Conservation (phyloP, 2,329 filamentous ascomycete species). For the Penicillium sp. region DNA sequence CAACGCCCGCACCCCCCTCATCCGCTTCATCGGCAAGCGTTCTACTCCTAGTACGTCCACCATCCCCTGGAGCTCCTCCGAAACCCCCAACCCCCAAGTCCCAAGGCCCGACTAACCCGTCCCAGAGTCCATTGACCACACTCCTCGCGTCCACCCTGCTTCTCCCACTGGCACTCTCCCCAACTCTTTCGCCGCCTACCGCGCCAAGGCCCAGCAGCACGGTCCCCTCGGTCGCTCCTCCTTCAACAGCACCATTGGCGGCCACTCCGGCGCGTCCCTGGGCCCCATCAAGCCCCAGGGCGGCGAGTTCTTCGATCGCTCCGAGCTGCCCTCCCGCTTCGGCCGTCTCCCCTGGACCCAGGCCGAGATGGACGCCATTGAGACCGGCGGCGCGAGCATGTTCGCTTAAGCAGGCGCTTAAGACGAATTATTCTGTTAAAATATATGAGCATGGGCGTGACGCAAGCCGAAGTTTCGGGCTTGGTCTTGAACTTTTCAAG, state of each 20-base stretch:
- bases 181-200: slow-evolving; percentile 64
- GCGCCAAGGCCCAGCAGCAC: slow-evolving; percentile 65
- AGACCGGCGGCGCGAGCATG: slow-evolving; percentile 82
- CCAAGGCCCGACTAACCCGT: slow-evolving; percentile 15
- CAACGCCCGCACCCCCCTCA: slow-evolving; percentile 49
- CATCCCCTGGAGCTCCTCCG: too few relatives aligned
- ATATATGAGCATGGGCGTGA: slow-evolving; percentile 24
- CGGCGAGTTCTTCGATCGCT: slow-evolving; percentile 85
- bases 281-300: slow-evolving; percentile 70
- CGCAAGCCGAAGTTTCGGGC: slow-evolving; percentile 19
- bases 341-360: slow-evolving; percentile 70
- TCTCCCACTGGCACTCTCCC: slow-evolving; percentile 58
- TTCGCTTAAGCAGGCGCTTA: slow-evolving; percentile 44
- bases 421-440: slow-evolving; percentile 4
- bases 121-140: slow-evolving; percentile 52
- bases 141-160: slow-evolving; percentile 61
- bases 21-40: slow-evolving; percentile 54
- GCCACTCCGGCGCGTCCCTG: slow-evolving; percentile 66
- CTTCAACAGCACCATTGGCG: slow-evolving; percentile 54
- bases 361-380: slow-evolving; percentile 91
- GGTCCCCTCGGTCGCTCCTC: slow-evolving; percentile 55
- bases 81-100: neutral
- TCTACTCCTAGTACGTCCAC: slow-evolving; percentile 45
- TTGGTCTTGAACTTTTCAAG: slow-evolving; percentile 2
- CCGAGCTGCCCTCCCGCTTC: slow-evolving; percentile 84